These are phyloP conservation scores for Verticillium dahliae DNA, from an alignment of 2,329 filamentous ascomycete genomes.

Conservation along the genomic window DNA sequence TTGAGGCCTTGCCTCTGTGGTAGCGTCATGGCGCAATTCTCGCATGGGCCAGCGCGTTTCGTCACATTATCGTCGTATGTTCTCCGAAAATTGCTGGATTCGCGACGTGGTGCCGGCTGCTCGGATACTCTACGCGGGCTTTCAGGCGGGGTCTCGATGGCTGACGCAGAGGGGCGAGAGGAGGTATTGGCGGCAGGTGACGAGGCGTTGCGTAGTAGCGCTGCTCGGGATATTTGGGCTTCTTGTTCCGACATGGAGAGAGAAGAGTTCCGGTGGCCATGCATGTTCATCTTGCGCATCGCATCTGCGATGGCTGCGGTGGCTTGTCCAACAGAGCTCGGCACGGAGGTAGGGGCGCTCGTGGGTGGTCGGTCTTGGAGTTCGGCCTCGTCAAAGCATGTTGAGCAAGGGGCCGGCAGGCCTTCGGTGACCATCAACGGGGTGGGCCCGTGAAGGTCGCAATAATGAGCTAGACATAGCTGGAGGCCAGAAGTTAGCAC, in stretches of 20 bases:
- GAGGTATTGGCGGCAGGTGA: slow-evolving; percentile 22
- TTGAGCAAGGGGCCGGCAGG: slow-evolving; percentile 51
- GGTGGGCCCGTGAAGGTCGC: slow-evolving; percentile 63
- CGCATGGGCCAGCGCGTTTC: slow-evolving; percentile 56
- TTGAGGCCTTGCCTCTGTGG: slow-evolving; percentile 37
- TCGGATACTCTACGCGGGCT: slow-evolving; percentile 41
- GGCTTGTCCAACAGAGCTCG: slow-evolving; percentile 24
- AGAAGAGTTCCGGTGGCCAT: slow-evolving; percentile 23
- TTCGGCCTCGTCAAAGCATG: slow-evolving; percentile 46
- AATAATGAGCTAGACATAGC: slow-evolving; percentile 65
- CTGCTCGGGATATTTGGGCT: slow-evolving; percentile 32
- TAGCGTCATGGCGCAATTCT: slow-evolving; percentile 62
- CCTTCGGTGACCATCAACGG: slow-evolving; percentile 66
- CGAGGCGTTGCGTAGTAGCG: slow-evolving; percentile 31
- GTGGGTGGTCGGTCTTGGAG: slow-evolving; percentile 31
- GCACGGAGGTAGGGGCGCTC: slow-evolving; percentile 26
- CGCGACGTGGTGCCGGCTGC: slow-evolving; percentile 30
- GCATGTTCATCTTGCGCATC: slow-evolving; percentile 39
- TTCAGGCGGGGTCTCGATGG: slow-evolving; percentile 51
- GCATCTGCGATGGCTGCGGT: slow-evolving; percentile 35
- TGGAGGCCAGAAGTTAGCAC: slow-evolving; percentile 30
- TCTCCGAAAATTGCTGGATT: slow-evolving; percentile 50
- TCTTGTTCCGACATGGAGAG: slow-evolving; percentile 35
- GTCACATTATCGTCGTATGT: slow-evolving; percentile 62
- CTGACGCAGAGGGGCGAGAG: slow-evolving; percentile 24